These are phyloP conservation scores for Hypocrella siamensis DNA, from an alignment of 2,329 filamentous ascomycete genomes.

Conservation along the genomic window DNA sequence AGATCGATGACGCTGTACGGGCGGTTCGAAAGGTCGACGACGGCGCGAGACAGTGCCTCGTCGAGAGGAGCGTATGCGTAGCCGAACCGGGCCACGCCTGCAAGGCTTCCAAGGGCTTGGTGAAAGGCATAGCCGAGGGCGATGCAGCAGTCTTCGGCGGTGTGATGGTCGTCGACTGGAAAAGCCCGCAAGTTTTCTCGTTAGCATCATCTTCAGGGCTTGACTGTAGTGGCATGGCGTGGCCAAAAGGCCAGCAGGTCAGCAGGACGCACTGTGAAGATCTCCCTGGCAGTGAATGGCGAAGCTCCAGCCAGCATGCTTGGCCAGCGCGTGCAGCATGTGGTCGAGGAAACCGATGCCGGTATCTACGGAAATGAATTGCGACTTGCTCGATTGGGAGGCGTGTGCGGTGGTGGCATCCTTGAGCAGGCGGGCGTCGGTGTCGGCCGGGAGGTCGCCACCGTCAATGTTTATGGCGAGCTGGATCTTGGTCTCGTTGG, in stretches of 20 bases:
- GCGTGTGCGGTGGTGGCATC: conserved; percentile 54
- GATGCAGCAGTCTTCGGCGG: conserved; percentile 87
- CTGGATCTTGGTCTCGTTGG: conserved; percentile 96
- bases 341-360: conserved; percentile 97
- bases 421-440: conserved; percentile 38
- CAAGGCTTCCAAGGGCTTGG: conserved; percentile 57
- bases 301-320: conserved; percentile 90
- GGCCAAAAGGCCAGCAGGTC: neutral
- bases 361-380: conserved; percentile 76
- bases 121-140: conserved; percentile 80
- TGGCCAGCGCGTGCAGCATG: conserved; percentile 93
- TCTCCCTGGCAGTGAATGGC: conserved; percentile 73
- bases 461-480: conserved; percentile 88
- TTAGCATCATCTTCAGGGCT: no score
- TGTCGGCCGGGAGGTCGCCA: conserved; percentile 55
- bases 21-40: conserved; percentile 87
- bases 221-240: no score
- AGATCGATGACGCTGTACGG: conserved; percentile 75
- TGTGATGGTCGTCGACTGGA: conserved; percentile 94
- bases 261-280: conserved; percentile 57
- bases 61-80: conserved; percentile 87
- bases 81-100: conserved; percentile 80
- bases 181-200: neutral
- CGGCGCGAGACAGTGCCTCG: conserved; percentile 83
- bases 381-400: conserved; percentile 66